Percentiles rank a stretch among this genome's conserved stretches.
These are phyloP conservation scores for Rhytidhysteron rufulum DNA, from an alignment of 2,329 filamentous ascomycete species.

Conservation along the genomic window DNA sequence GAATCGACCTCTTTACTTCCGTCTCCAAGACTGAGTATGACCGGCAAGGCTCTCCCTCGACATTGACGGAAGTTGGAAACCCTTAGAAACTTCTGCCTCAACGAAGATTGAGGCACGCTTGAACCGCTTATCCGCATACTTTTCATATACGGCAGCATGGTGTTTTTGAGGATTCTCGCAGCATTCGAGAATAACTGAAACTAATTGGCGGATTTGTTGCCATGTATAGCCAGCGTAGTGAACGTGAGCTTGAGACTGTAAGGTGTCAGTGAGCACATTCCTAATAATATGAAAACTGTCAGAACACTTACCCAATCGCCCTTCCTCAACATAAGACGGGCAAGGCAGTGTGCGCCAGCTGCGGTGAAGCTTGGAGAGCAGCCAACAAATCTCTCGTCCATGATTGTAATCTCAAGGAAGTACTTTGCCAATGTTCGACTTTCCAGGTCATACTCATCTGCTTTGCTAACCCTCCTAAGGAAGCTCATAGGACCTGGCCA, in stretches of 20 bases:
- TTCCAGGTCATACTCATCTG: constrained; percentile 94
- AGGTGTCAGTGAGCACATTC: constrained; percentile 31
- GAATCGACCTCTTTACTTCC: constrained; percentile 28
- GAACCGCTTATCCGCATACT: constrained; percentile 84
- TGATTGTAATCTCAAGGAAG: constrained; percentile 92
- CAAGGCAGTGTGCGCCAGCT: constrained; percentile 87
- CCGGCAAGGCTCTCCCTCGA: constrained; percentile 32
- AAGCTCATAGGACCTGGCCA: constrained; percentile 99
- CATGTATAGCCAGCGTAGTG: constrained; percentile 94
- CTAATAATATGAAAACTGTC: background rate
- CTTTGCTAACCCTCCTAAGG: constrained; percentile 92
- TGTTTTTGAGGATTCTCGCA: constrained; percentile 77
- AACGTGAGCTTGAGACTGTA: constrained; percentile 73
- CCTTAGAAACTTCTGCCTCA: constrained; percentile 64
- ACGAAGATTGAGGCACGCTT: constrained; percentile 81
- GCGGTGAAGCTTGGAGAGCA: constrained; percentile 86
- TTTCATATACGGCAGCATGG: constrained; percentile 83
- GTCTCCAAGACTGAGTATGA: constrained; percentile 29
- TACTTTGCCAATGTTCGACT: constrained; percentile 96
- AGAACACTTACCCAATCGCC: constrained; percentile 77
- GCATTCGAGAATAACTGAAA: constrained; percentile 80
- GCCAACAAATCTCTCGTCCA: constrained; percentile 96
- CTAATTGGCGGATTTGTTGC: constrained; percentile 71
- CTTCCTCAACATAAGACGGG: constrained; percentile 83
- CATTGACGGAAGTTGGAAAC: constrained; percentile 49